A percentile compares a stretch with the other conserved stretches of the same genome.
Conservation (phyloP, 1,284 basidiomycete species). For the Boletellus deceptivus region DNA sequence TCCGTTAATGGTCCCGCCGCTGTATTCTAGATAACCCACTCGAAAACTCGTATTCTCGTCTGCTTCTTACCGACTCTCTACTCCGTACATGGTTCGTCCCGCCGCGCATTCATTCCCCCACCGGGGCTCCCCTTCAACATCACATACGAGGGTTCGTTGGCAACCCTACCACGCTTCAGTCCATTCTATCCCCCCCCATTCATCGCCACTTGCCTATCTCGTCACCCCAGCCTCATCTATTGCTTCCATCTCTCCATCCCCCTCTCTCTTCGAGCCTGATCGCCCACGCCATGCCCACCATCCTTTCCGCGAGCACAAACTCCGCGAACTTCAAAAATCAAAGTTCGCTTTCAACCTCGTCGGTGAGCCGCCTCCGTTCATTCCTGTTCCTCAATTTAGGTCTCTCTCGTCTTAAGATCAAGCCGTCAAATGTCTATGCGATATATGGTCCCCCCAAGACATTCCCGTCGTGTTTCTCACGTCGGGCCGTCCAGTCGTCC, state of each 20-base stretch:
- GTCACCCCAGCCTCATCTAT: slow-evolving; percentile 48
- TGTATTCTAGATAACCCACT: slow-evolving; percentile 37
- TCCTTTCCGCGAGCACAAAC: slow-evolving; percentile 35
- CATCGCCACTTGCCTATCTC: slow-evolving; percentile 47
- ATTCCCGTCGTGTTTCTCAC: slow-evolving; percentile 61
- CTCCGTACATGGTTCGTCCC: slow-evolving; percentile 49
- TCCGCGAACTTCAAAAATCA: slow-evolving; percentile 54
- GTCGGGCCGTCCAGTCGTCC: slow-evolving; percentile 35
- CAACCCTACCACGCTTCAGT: slow-evolving; percentile 58
- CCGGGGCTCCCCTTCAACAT: slow-evolving; percentile 56
- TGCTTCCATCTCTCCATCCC: slow-evolving; percentile 41
- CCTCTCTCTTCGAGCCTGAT: slow-evolving; percentile 38
- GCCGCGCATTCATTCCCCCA: slow-evolving; percentile 62
- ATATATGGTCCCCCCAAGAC: slow-evolving; percentile 73
- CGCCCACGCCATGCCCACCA: slow-evolving; percentile 32
- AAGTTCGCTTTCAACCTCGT: slow-evolving; percentile 65
- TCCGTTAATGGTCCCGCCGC: slow-evolving; percentile 35
- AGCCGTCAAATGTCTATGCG: slow-evolving; percentile 68
- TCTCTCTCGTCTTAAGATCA: slow-evolving; percentile 50
- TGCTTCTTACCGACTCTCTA: slow-evolving; percentile 13
- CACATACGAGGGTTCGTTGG: slow-evolving; percentile 58
- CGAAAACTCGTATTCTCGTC: slow-evolving; percentile 21
- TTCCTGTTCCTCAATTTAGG: slow-evolving; percentile 17
- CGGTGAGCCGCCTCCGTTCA: slow-evolving; percentile 46
- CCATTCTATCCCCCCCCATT: slow-evolving; percentile 38